These are phyloP conservation scores for Eutrema heterophyllum DNA, from an alignment of 345 rosid genomes.

Conservation along the genomic window DNA sequence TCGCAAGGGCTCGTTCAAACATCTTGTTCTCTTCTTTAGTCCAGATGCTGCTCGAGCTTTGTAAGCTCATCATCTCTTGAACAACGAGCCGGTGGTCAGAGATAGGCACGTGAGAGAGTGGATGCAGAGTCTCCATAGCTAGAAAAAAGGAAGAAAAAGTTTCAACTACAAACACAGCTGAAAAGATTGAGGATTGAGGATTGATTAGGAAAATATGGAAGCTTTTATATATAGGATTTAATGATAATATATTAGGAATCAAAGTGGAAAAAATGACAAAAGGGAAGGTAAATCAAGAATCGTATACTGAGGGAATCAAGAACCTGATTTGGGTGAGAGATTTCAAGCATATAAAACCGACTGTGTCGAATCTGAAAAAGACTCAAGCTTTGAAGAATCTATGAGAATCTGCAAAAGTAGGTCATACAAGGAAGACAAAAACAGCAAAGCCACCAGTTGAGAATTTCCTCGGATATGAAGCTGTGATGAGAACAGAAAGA, in stretches of 20 bases:
- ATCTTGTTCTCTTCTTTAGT: conserved; percentile 72
- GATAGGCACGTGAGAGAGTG: conserved; percentile 33
- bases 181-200: conserved; percentile 11
- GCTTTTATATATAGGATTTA: conserved; percentile 7
- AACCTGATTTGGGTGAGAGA: conserved; percentile 35
- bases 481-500: conserved; percentile 7
- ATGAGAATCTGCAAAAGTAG: conserved; percentile 29
- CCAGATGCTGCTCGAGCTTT: conserved; percentile 40
- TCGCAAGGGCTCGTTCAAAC: conserved; percentile 78
- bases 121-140: conserved; percentile 59
- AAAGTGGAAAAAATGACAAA: not conserved
- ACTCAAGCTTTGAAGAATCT: conserved; percentile 28
- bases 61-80: conserved; percentile 20
- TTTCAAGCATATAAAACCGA: conserved; percentile 30
- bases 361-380: conserved; percentile 27
- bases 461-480: conserved; percentile 2
- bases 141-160: not conserved
- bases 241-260: conserved; percentile 9
- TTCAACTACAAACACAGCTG: conserved; percentile 7
- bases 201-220: not conserved
- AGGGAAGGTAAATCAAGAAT: conserved; percentile 11
- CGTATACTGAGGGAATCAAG: conserved; percentile 30
- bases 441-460: conserved; percentile 9
- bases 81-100: conserved; percentile 30
- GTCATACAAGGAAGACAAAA: conserved; percentile 26